These are phyloP conservation scores for Coemansia nantahalensis DNA, from an alignment of 192 early-diverging fungal species.

Conservation along the genomic window DNA sequence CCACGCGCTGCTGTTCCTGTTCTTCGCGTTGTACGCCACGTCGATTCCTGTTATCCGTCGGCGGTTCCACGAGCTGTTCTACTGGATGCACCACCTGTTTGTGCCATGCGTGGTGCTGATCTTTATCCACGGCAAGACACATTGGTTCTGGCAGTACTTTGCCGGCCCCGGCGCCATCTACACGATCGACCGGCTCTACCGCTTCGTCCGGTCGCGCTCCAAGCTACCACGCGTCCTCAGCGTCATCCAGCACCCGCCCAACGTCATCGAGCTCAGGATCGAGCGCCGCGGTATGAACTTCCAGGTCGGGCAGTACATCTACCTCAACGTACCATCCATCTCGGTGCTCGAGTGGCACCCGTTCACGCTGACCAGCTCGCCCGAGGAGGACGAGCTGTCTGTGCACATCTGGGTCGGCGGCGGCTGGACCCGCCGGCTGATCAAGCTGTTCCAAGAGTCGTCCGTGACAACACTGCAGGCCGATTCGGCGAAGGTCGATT, in stretches of 20 bases:
- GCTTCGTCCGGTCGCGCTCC: conserved; percentile 55
- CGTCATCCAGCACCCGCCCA: conserved; percentile 73
- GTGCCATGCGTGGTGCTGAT: conserved; percentile 63
- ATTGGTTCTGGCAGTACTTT: conserved; percentile 61
- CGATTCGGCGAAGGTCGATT: no score
- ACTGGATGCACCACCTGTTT: conserved; percentile 77
- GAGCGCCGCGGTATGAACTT: conserved; percentile 54
- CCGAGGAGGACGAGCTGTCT: conserved; percentile 74
- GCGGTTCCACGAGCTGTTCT: conserved; percentile 71
- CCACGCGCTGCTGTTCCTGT: conserved; percentile 64
- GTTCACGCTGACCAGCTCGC: conserved; percentile 70
- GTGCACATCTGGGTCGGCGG: conserved; percentile 77
- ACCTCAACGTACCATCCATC: conserved; percentile 67
- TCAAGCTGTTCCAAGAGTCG: no score
- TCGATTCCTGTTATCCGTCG: no score
- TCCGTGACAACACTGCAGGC: no score
- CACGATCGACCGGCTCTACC: conserved; percentile 60
- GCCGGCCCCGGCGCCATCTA: conserved; percentile 58
- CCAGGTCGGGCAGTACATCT: conserved; percentile 77
- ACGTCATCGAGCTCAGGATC: conserved; percentile 69
- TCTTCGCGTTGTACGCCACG: no score
- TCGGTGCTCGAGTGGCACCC: conserved; percentile 77
- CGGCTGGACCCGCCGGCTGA: conserved; percentile 74
- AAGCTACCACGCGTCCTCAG: conserved; percentile 59
- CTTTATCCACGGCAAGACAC: conserved; percentile 66